Percentiles rank a stretch among this genome's conserved stretches.
These are phyloP conservation scores for Candida albicans DNA, from an alignment of 1,139 yeast species.

Conservation along the genomic window DNA sequence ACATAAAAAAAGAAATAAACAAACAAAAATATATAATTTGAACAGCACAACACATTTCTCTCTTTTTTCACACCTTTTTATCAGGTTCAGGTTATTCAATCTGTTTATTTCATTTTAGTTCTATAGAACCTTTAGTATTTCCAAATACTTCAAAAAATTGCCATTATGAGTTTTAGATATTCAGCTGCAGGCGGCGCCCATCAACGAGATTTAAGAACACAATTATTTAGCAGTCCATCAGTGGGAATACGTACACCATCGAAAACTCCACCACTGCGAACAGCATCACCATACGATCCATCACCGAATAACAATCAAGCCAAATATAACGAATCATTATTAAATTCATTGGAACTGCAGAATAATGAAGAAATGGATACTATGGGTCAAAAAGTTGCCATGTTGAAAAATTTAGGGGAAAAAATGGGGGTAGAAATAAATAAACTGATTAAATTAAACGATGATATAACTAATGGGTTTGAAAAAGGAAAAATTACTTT, in stretches of 20 bases:
- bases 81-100: no score
- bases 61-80: background rate
- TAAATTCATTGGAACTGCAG: slow-evolving; percentile 78
- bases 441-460: slow-evolving; percentile 63
- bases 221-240: slow-evolving; percentile 39
- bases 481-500: slow-evolving; percentile 47
- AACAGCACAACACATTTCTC: background rate
- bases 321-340: slow-evolving; percentile 55
- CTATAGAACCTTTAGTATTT: background rate
- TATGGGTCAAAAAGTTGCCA: slow-evolving; percentile 68
- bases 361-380: slow-evolving; percentile 72
- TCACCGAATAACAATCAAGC: slow-evolving; percentile 26
- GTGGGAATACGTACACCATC: slow-evolving; percentile 20
- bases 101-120: background rate
- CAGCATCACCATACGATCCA: slow-evolving; percentile 54
- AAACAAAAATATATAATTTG: background rate
- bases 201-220: slow-evolving; percentile 49
- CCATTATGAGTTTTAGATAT: slow-evolving; percentile 32
- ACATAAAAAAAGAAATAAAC: background rate
- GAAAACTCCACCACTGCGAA: slow-evolving; percentile 39
- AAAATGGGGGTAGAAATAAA: slow-evolving; percentile 86
- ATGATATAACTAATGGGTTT: slow-evolving; percentile 50
- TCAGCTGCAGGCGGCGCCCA: slow-evolving; percentile 41
- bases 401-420: slow-evolving; percentile 68
- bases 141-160: background rate